A percentile compares a stretch with the other conserved stretches of the same genome.
phyloP scores from a whole-genome alignment of 78 protist genomes.

The Guillardia theta region DNA sequence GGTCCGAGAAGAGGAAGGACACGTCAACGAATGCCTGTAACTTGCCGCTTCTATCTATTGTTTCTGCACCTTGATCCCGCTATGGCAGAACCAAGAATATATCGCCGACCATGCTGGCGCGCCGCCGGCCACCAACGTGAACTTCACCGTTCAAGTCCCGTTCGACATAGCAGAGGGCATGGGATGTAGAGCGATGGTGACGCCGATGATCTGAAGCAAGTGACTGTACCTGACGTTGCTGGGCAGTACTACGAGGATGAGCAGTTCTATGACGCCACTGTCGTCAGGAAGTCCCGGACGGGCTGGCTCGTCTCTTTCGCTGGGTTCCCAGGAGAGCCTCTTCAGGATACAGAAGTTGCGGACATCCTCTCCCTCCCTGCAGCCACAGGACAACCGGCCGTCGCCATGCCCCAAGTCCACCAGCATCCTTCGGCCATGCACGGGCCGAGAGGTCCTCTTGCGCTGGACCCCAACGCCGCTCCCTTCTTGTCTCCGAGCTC shows the following conservation, averaged over 20 bases:
- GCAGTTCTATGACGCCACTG: not conserved
- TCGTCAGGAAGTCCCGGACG: not conserved
- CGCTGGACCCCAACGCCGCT: too few relatives aligned
- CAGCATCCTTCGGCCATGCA: too few relatives aligned
- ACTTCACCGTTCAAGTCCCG: conserved; percentile 7
- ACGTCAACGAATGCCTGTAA: too few relatives aligned
- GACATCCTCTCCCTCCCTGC: not conserved
- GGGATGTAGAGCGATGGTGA: not conserved
- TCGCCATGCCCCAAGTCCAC: too few relatives aligned
- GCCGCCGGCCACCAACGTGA: not conserved
- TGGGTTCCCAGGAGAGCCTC: not conserved
- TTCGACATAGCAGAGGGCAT: not conserved
- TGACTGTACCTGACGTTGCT: not conserved
- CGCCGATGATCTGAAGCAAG: not conserved
- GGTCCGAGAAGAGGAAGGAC: too few relatives aligned
- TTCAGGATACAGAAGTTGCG: not conserved
- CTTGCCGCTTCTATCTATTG: too few relatives aligned
- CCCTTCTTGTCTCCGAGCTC: too few relatives aligned
- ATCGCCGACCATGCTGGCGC: too few relatives aligned
- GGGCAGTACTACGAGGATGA: conserved; percentile 15
- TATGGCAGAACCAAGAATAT: too few relatives aligned
- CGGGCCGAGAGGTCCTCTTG: too few relatives aligned
- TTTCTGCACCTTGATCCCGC: too few relatives aligned
- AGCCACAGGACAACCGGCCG: too few relatives aligned
- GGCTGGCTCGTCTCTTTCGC: conserved; percentile 7